Evolutionary conservation across 106 monocot species (phyloP).

Genomic region (Phalaenopsis equestris): DNA sequence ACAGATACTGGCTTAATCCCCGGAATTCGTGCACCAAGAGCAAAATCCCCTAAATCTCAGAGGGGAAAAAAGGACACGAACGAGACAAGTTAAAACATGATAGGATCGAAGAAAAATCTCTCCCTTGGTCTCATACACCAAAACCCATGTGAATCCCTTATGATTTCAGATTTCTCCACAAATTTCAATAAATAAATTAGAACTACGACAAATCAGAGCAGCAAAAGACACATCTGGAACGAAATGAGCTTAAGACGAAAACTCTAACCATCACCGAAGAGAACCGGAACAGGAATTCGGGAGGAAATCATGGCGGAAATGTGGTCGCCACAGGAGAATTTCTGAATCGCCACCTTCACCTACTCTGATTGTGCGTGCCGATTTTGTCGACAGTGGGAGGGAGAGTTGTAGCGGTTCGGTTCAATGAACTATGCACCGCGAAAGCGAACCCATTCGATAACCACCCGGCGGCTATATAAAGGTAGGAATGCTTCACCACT

Average conservation of each 20-base stretch:
- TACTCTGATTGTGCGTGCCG: not conserved
- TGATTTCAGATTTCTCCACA: not conserved
- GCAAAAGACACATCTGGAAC: not conserved
- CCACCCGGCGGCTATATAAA: too few relatives aligned
- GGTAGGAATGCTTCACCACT: too few relatives aligned
- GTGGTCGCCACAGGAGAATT: not conserved
- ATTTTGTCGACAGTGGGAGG: not conserved
- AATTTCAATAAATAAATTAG: not conserved
- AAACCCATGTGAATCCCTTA: not conserved
- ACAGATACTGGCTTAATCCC: not conserved
- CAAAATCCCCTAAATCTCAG: not conserved
- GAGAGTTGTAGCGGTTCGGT: slow-evolving; percentile 1
- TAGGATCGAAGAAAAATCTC: not conserved
- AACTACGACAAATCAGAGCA: not conserved
- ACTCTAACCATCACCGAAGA: not conserved
- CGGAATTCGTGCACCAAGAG: not conserved
- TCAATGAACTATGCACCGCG: not conserved
- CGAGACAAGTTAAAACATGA: not conserved
- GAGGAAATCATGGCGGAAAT: not conserved
- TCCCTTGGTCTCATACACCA: not conserved
- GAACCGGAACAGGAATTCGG: not conserved
- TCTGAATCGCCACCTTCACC: not conserved
- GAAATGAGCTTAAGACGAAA: not conserved
- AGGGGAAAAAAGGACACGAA: not conserved
- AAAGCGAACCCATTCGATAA: not conserved